Conservation (phyloP, 2,329 filamentous ascomycete species). For the Orbilia brochopaga region DNA sequence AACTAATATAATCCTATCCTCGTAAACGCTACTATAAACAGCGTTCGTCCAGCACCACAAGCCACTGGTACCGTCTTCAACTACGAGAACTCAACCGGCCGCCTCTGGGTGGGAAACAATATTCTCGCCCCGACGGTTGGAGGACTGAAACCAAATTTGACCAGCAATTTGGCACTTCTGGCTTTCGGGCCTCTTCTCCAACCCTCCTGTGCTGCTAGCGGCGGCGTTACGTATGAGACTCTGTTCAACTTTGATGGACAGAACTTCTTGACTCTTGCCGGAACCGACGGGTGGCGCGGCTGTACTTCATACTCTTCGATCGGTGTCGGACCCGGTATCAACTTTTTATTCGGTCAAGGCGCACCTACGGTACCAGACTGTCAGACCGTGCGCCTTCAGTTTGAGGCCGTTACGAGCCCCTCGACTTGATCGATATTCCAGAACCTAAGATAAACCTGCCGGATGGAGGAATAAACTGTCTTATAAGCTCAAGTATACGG, state of each 20-base stretch:
- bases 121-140: slow-evolving; percentile 10
- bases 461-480: too few relatives aligned
- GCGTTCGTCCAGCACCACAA: slow-evolving; percentile 18
- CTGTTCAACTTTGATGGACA: slow-evolving; percentile 16
- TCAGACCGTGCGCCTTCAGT: slow-evolving; percentile 29
- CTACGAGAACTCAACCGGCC: slow-evolving; percentile 34
- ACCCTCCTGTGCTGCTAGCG: slow-evolving; percentile 19
- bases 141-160: slow-evolving; percentile 24
- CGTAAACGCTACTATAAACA: too few relatives aligned
- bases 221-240: slow-evolving; percentile 30
- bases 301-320: slow-evolving; percentile 28
- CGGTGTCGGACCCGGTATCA: slow-evolving; percentile 29
- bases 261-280: slow-evolving; percentile 26
- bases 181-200: slow-evolving; percentile 26
- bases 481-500: too few relatives aligned
- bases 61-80: slow-evolving; percentile 21
- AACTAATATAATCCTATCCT: too few relatives aligned
- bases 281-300: slow-evolving; percentile 19
- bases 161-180: slow-evolving; percentile 34
- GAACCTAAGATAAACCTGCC: too few relatives aligned
- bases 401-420: slow-evolving; percentile 1
- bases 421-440: background rate
- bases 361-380: slow-evolving; percentile 22
- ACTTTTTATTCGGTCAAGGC: slow-evolving; percentile 27
- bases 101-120: slow-evolving; percentile 25